These are phyloP conservation scores for Leccinum pellstonianum DNA, from an alignment of 768 basidiomycete species.

Conservation along the genomic window DNA sequence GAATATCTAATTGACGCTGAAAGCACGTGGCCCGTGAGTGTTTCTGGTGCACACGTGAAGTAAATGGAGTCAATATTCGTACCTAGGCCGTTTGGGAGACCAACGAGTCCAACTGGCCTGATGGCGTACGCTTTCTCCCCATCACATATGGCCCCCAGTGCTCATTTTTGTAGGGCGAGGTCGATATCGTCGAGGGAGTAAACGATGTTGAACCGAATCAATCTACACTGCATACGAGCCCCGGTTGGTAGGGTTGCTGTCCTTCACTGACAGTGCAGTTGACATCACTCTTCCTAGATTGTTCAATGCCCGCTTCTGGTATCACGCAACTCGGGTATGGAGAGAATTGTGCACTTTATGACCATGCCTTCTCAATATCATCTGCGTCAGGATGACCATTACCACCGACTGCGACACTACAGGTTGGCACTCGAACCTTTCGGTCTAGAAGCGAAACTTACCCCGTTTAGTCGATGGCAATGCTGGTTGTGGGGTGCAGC, in stretches of 20 bases:
- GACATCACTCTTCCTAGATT: slow-evolving; percentile 15
- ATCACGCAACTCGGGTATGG: slow-evolving; percentile 28
- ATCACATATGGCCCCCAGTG: background rate
- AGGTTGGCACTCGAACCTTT: slow-evolving; percentile 8
- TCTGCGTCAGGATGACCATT: slow-evolving; percentile 16
- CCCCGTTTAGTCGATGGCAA: slow-evolving; percentile 28
- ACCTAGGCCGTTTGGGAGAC: slow-evolving; percentile 33
- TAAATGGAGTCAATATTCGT: slow-evolving; percentile 7
- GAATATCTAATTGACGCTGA: background rate
- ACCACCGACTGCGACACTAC: slow-evolving; percentile 24
- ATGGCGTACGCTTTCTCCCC: slow-evolving; percentile 15
- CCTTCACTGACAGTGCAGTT: background rate
- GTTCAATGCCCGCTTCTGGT: slow-evolving; percentile 27
- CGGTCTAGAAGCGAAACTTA: slow-evolving; percentile 2
- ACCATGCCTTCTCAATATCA: background rate
- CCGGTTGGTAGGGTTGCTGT: slow-evolving; percentile 33
- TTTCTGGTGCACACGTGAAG: slow-evolving; percentile 2
- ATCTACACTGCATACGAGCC: slow-evolving; percentile 55
- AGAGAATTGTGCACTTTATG: background rate
- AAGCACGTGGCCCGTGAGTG: slow-evolving; percentile 39
- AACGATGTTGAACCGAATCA: slow-evolving; percentile 54
- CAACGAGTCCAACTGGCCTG: slow-evolving; percentile 24
- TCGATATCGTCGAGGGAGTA: slow-evolving; percentile 40
- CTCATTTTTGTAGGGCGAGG: slow-evolving; percentile 24
- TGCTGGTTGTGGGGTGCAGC: slow-evolving; percentile 37